Evolutionary conservation across 1,284 basidiomycete genomes (phyloP).

Genomic region (Apiotrichum sp.): DNA sequence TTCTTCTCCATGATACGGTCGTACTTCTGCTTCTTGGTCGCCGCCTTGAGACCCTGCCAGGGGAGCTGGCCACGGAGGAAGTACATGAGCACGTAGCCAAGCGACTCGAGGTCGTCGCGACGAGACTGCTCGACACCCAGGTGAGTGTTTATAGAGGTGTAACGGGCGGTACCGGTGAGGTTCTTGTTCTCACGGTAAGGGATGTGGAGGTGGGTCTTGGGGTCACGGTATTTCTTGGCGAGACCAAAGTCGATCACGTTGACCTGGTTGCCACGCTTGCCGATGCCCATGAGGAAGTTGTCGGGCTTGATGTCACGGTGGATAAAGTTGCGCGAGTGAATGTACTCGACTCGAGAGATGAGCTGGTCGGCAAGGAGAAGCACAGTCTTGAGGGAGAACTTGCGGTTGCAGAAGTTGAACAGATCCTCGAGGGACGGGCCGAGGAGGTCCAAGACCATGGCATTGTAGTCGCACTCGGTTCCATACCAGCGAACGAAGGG

Average conservation of each 20-base stretch:
- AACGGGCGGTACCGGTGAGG: conserved; percentile 94
- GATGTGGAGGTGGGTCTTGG: conserved; percentile 98
- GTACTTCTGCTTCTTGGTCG: conserved; percentile 99
- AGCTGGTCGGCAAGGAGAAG: conserved; percentile 94
- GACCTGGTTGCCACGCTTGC: conserved; percentile 98
- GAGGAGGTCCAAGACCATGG: conserved; percentile 97
- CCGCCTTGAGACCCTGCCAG: conserved; percentile 97
- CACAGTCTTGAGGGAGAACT: conserved; percentile 96
- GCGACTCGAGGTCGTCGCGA: conserved; percentile 90
- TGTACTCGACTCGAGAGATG: conserved; percentile 97
- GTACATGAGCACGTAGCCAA: conserved; percentile 95
- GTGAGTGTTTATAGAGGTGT: conserved; percentile 99
- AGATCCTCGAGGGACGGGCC: conserved; percentile 97
- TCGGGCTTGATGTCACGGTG: conserved; percentile 99
- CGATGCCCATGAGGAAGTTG: conserved; percentile 98
- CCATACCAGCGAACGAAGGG: conserved; percentile 99
- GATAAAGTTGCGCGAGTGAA: conserved; percentile 99
- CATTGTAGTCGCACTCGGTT: conserved; percentile 98
- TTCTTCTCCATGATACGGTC: conserved; percentile 98
- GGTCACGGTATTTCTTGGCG: conserved; percentile 99
- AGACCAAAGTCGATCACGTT: conserved; percentile 99
- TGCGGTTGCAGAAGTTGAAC: conserved; percentile 99
- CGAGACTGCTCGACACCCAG: conserved; percentile 95
- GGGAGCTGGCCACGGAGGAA: conserved; percentile 93
- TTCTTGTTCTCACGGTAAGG: conserved; percentile 99